phyloP scores from a whole-genome alignment of 305 asterid species.

The Rubia balearica region DNA sequence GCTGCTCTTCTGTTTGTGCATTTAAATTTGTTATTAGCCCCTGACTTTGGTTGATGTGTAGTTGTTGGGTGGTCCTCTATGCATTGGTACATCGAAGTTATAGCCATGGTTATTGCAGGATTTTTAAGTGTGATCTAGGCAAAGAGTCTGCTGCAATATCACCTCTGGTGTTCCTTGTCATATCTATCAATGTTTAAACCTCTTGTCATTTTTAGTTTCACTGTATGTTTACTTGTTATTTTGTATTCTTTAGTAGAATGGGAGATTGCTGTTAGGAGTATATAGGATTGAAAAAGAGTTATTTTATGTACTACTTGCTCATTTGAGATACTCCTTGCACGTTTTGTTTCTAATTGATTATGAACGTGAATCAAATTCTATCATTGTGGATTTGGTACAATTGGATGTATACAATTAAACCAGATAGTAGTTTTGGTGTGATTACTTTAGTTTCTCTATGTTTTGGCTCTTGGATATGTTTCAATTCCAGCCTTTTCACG shows the following conservation, averaged over 20 bases:
- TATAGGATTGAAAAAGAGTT: not conserved
- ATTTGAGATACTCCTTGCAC: not conserved
- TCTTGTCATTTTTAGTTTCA: not conserved
- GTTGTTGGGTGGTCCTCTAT: not conserved
- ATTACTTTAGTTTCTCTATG: not conserved
- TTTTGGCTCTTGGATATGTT: not conserved
- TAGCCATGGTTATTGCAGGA: not conserved
- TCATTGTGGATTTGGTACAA: not conserved
- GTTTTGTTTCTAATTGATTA: not conserved
- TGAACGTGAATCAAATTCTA: not conserved
- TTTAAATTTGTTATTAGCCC: not conserved
- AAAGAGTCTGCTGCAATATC: not conserved
- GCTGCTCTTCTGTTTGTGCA: conserved; percentile 4
- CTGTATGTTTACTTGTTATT: not conserved
- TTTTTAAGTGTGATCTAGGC: not conserved
- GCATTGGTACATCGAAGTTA: not conserved
- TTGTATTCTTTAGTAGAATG: not conserved
- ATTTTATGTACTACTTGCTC: not conserved
- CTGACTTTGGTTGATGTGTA: not conserved
- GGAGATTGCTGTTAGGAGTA: not conserved
- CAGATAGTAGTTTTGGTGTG: not conserved
- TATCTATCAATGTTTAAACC: not conserved
- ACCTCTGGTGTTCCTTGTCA: not conserved
- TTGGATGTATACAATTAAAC: not conserved
- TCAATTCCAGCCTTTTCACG: not conserved